These are phyloP conservation scores for Pelargonium fulgidum DNA, from an alignment of 441 rosid genomes.

Conservation along the genomic window DNA sequence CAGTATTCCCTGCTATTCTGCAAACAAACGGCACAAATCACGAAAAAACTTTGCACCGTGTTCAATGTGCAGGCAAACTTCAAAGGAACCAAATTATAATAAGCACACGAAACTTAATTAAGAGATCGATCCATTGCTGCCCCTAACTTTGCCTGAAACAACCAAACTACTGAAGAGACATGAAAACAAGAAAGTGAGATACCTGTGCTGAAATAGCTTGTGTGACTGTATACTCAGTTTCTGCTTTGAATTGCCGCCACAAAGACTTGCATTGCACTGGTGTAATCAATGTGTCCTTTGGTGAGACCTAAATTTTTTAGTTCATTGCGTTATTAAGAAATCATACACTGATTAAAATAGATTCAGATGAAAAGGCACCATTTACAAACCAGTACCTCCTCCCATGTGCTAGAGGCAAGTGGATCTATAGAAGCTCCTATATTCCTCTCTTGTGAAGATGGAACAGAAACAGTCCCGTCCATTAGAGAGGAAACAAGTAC, in stretches of 20 bases:
- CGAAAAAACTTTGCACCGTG: neutral
- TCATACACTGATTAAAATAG: neutral
- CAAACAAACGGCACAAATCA: neutral
- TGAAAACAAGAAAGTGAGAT: conserved; percentile 2
- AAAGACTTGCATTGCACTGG: conserved; percentile 71
- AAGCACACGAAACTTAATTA: neutral
- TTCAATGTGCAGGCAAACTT: neutral
- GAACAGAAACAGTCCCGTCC: conserved; percentile 38
- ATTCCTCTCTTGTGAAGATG: conserved; percentile 42
- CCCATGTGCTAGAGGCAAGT: conserved; percentile 72
- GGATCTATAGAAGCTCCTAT: conserved; percentile 43
- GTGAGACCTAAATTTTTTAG: conserved; percentile 40
- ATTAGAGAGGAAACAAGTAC: conserved; percentile 48
- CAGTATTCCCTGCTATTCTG: neutral
- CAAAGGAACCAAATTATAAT: neutral
- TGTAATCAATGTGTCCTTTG: conserved; percentile 46
- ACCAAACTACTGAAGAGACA: neutral
- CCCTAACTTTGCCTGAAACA: neutral
- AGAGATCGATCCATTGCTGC: neutral
- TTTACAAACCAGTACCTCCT: conserved; percentile 43
- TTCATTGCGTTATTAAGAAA: conserved; percentile 18
- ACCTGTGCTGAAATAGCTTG: conserved; percentile 89
- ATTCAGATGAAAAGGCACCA: neutral
- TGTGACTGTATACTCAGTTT: conserved; percentile 62
- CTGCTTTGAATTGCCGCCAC: conserved; percentile 74